These are phyloP conservation scores for Lentinula sp. DNA, from an alignment of 768 basidiomycete species.

Conservation along the genomic window DNA sequence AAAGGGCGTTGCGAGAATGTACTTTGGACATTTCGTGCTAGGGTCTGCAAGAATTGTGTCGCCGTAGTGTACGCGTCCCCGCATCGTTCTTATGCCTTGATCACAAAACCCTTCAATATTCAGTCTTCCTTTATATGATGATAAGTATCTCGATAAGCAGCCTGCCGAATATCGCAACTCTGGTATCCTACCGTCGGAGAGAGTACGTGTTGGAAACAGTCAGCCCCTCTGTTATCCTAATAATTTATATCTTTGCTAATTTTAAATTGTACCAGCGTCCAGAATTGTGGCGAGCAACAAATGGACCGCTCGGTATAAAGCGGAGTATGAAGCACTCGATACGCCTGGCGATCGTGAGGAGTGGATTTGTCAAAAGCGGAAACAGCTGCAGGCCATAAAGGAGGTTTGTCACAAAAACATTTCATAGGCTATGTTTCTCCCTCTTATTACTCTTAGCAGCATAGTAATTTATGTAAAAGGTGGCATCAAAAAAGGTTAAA, in stretches of 20 bases:
- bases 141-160: background rate
- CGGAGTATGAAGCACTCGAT: background rate
- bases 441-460: background rate
- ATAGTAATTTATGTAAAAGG: background rate
- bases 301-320: background rate
- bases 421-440: background rate
- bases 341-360: background rate
- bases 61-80: background rate
- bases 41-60: background rate
- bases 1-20: slow-evolving; percentile 24
- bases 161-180: background rate
- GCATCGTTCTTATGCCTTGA: background rate
- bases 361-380: background rate
- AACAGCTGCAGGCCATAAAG: background rate
- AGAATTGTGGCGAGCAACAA: background rate
- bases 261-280: background rate
- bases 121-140: background rate
- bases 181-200: background rate
- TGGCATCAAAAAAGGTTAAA: background rate
- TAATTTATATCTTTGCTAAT: background rate
- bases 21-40: slow-evolving; percentile 14
- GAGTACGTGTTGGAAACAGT: background rate
- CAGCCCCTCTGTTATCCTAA: background rate
- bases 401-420: background rate
- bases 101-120: background rate